Evolutionary conservation across 352 stramenopile genomes (phyloP).

Genomic region (Blastocystis sp.): DNA sequence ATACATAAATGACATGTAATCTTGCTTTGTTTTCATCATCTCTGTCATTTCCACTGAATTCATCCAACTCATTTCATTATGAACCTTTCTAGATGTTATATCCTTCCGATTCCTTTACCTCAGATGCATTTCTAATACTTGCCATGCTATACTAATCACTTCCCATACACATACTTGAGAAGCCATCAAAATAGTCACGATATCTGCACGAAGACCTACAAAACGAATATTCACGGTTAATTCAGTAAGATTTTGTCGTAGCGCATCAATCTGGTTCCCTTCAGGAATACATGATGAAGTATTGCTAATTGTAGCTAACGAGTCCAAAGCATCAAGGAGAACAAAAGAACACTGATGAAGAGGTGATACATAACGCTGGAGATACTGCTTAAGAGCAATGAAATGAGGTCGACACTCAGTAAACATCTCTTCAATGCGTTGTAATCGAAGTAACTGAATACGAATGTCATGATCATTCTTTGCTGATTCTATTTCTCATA

Average conservation of each 20-base stretch:
- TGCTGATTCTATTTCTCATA: constrained; percentile 9
- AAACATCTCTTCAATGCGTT: constrained; percentile 30
- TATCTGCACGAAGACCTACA: neutral
- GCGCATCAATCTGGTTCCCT: neutral
- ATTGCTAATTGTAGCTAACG: neutral
- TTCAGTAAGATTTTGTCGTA: neutral
- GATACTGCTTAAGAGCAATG: neutral
- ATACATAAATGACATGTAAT: constrained; percentile 25
- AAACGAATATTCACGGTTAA: neutral
- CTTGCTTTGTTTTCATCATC: neutral
- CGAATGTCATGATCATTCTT: constrained; percentile 43
- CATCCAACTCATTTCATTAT: constrained; percentile 58
- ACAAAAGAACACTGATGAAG: neutral
- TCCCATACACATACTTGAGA: constrained; percentile 44
- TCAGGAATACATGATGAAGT: constrained; percentile 29
- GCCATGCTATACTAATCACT: neutral
- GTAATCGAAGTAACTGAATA: neutral
- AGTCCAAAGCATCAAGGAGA: constrained; percentile 11
- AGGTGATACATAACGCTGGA: neutral
- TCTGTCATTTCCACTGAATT: constrained; percentile 13
- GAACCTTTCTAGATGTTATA: constrained; percentile 19
- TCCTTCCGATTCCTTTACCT: neutral
- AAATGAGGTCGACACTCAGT: neutral
- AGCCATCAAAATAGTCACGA: constrained; percentile 24
- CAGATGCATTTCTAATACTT: constrained; percentile 31